Percentiles rank a stretch among this genome's conserved stretches.
Conservation (phyloP, 306 rosid genomes). For the Castanopsis chinensis region DNA sequence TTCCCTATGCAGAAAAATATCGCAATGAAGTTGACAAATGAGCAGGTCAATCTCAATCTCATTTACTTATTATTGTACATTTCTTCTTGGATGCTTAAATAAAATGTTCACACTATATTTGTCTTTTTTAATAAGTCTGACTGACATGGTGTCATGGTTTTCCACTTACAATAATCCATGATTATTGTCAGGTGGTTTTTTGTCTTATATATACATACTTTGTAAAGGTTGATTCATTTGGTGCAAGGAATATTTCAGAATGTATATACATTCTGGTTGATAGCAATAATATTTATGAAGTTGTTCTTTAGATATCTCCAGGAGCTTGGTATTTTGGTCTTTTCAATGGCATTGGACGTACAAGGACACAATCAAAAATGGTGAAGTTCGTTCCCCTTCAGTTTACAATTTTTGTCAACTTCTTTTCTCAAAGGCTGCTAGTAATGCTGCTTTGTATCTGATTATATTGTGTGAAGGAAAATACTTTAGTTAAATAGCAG, state of each 20-base stretch:
- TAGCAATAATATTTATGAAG: constrained; percentile 18
- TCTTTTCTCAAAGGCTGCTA: background rate
- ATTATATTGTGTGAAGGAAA: background rate
- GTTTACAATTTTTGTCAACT: constrained; percentile 11
- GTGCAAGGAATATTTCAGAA: constrained; percentile 11
- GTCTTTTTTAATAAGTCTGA: constrained; percentile 8
- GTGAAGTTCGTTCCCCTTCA: constrained; percentile 39
- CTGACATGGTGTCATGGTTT: constrained; percentile 1
- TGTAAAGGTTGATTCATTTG: background rate
- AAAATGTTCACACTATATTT: constrained; percentile 5
- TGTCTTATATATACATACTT: background rate
- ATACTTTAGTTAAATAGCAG: background rate
- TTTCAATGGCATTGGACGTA: constrained; percentile 86
- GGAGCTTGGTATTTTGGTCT: constrained; percentile 95
- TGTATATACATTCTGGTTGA: constrained; percentile 7
- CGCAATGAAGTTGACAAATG: constrained; percentile 67
- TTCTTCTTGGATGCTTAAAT: constrained; percentile 14
- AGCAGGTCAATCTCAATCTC: constrained; percentile 54
- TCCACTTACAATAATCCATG: background rate
- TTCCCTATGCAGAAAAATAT: constrained; percentile 80
- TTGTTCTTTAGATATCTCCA: constrained; percentile 76
- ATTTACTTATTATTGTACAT: background rate
- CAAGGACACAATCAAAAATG: constrained; percentile 93
- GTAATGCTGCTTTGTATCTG: background rate
- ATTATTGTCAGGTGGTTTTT: background rate